Evolutionary conservation across 2,329 filamentous ascomycete genomes (phyloP).

Genomic region (Ascochyta pisi): DNA sequence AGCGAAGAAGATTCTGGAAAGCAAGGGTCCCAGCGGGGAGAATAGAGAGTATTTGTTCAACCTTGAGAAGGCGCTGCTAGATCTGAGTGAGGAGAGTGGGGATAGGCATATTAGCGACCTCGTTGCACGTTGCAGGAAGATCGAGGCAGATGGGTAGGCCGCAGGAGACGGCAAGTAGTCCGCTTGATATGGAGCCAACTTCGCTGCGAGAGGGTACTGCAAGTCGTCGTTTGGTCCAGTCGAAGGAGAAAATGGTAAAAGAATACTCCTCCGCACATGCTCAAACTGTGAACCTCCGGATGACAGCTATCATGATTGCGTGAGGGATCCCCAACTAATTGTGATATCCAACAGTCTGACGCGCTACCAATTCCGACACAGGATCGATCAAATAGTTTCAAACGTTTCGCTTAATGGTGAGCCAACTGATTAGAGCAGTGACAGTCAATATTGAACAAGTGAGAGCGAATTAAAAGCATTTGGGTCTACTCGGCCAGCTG

Average conservation of each 20-base stretch:
- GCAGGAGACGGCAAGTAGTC: conserved; percentile 1
- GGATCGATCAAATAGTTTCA: background rate
- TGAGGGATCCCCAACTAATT: background rate
- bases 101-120: conserved; percentile 88
- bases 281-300: background rate
- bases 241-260: background rate
- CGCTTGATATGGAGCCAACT: background rate
- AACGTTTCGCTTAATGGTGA: background rate
- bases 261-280: background rate
- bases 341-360: background rate
- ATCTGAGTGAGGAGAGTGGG: conserved; percentile 75
- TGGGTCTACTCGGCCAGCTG: conserved; percentile 13
- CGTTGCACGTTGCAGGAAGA: conserved; percentile 71
- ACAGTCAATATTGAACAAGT: background rate
- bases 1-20: conserved; percentile 79
- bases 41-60: conserved; percentile 89
- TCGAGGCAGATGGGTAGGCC: conserved; percentile 57
- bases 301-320: background rate
- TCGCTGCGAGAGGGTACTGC: background rate
- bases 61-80: conserved; percentile 76
- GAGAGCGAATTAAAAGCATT: background rate
- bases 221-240: too few relatives aligned
- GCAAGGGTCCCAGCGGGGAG: conserved; percentile 82
- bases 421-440: background rate
- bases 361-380: background rate